Evolutionary conservation across 441 rosid species (phyloP).

Genomic region (Adansonia rubrostipa): DNA sequence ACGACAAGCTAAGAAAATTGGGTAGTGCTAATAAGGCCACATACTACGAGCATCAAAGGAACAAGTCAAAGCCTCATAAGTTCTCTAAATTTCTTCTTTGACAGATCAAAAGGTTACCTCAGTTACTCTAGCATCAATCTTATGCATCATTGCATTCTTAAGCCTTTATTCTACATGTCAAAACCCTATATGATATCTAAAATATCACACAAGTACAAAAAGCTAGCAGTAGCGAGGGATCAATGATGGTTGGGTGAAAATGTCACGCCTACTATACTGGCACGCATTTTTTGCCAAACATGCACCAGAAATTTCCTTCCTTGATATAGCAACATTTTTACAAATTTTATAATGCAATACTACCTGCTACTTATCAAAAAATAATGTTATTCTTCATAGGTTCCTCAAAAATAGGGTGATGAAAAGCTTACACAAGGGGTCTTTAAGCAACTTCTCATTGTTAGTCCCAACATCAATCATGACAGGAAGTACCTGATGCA

Average conservation of each 20-base stretch:
- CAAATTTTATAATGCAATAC: constrained; percentile 5
- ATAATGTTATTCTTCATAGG: not conserved
- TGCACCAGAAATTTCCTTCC: not conserved
- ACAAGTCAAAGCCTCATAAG: constrained; percentile 19
- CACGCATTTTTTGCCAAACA: constrained; percentile 5
- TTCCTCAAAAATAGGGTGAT: constrained; percentile 13
- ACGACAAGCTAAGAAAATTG: constrained; percentile 14
- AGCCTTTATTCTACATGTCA: constrained; percentile 15
- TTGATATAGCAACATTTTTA: constrained; percentile 3
- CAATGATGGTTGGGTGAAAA: constrained; percentile 14
- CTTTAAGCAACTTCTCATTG: constrained; percentile 87
- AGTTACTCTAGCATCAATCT: not conserved
- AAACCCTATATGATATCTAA: not conserved
- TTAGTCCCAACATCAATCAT: constrained; percentile 99
- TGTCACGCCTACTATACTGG: not conserved
- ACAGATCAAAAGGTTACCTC: constrained; percentile 5
- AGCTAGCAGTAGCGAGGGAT: constrained; percentile 12
- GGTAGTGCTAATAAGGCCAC: constrained; percentile 6
- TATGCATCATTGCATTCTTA: constrained; percentile 11
- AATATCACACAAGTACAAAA: not conserved
- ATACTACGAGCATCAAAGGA: not conserved
- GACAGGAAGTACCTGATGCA: constrained; percentile 88
- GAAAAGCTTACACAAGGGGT: constrained; percentile 76
- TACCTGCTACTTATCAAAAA: not conserved
- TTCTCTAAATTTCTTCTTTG: not conserved